phyloP scores from a whole-genome alignment of 2,329 filamentous ascomycete genomes.

The Tolypocladium ophioglossoides region DNA sequence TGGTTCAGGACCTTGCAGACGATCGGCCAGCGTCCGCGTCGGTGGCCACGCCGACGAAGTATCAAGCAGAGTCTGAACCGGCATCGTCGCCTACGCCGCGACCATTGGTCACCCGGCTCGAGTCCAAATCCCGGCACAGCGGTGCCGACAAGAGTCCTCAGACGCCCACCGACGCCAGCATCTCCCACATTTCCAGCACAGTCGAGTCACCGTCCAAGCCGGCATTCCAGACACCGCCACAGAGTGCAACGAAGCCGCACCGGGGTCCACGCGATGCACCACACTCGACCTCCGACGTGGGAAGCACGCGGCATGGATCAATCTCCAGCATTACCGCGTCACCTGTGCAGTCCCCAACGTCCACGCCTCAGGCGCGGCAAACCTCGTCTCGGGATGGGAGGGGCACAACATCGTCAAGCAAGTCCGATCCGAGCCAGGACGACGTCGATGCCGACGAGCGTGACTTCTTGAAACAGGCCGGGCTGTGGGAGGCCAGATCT shows the following conservation, averaged over 20 bases:
- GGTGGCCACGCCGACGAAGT: conserved; percentile 10
- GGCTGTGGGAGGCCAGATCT: conserved; percentile 40
- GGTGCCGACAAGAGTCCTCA: conserved; percentile 14
- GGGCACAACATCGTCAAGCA: conserved; percentile 6
- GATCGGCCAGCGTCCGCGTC: conserved; percentile 32
- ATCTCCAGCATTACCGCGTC: conserved; percentile 20
- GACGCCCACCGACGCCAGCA: conserved; percentile 14
- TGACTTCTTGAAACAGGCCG: conserved; percentile 56
- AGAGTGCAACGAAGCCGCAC: conserved; percentile 15
- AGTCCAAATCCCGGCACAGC: conserved; percentile 15
- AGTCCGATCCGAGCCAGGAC: conserved; percentile 17
- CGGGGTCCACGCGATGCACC: neutral
- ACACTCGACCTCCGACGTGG: conserved; percentile 9
- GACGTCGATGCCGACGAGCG: conserved; percentile 58
- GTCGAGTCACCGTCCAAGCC: conserved; percentile 16
- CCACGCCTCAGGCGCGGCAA: conserved; percentile 10
- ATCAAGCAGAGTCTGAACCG: conserved; percentile 11
- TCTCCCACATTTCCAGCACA: conserved; percentile 9
- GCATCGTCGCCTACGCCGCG: conserved; percentile 17
- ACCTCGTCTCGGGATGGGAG: conserved; percentile 11
- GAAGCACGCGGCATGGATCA: conserved; percentile 17
- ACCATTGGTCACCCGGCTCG: conserved; percentile 11
- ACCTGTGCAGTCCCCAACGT: conserved; percentile 12
- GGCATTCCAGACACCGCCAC: conserved; percentile 19
- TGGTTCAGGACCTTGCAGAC: conserved; percentile 76